Base-by-base conservation (phyloP, 2,329 filamentous ascomycete genomes). In the Penicillium sp. region DNA sequence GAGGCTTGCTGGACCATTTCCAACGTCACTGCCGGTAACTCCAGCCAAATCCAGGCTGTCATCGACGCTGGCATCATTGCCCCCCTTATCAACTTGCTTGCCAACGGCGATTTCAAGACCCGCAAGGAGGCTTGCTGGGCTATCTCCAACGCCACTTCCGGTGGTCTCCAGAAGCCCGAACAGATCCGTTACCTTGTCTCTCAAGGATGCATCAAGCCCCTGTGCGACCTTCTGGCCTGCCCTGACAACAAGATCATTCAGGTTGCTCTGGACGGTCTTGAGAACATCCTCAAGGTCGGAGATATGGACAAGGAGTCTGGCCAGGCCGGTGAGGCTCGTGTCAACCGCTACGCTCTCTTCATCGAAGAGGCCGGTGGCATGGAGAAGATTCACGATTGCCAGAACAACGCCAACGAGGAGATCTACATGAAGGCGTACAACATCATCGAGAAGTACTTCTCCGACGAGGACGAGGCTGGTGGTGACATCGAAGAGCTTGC, bases 351-450 rank as follows among this genome's bases (percentile, higher is more conserved):
- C 70, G 94, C 94, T 43, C 84, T 99, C 61, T 97, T 96, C 78
- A 99, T 99, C 64, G 94, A 99, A 78, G 94, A 99, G 78, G 96
- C 92, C 65, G 91, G 91, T 70, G 94, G 94, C 63, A 99, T 99
- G 94, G 94, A 97, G 81, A 97, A 97, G 87, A 97, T 99, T 66
- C 94, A 99, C 79, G 93, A 97, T 67, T 97, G 94, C 84, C 94
- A 99, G 82, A 97, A 95, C 81, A 99, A 99, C 70, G 93, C 93
- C 80, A 99, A 99, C 78, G 94, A 99, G 79, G 94, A 99, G 79
- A 99, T 99, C 67, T 99, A 99, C 83, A 97, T 99, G 93, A 99
- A 99, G 86, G 94, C 94, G 0, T 99, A 97, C 84, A 97, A 96
- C 84, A 99, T 99, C 77, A 99, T 99, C 65, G 94, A 99, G 83